Evolutionary conservation across 2,329 filamentous ascomycete species (phyloP), one percentile per base, ranked within the genome.

Genomic region (Pseudopyricularia javanii): DNA sequence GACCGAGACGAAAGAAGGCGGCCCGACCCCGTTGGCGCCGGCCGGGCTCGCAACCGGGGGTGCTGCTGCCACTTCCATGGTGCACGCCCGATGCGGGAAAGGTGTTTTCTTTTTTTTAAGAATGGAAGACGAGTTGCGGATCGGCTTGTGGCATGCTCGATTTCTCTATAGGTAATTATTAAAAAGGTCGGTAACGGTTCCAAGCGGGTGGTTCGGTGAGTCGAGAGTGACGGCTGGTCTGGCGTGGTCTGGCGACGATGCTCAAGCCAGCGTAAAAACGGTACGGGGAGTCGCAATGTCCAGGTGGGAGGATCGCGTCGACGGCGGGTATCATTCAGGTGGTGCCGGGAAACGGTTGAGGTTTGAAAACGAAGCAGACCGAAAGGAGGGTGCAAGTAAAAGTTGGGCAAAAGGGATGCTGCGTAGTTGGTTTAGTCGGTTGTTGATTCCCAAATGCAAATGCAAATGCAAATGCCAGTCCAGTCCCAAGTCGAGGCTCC

Each of bases 21-120:
- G 59, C 47, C 63, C 61, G 52, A 73, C 67, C 61, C 75, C 76
- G 63, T 78, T 78, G 54, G 72, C 57, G 56, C 69, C 57, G 56
- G 69, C 66, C 55, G 72, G 60, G 57, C 66, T 67, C 62, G 70
- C 68, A 57, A 65, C 63, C 60, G 70, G 63, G 54, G 74, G 66
- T 54, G 75, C 70, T 53, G 71, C 71, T 58, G 77, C 72, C 67
- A 65, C 60, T 57, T 80, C 78, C 78, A 80, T 80, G 63, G 56
- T 69, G 63, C 53, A 47, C 47, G 34, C 33, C 26, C 32, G 33
- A n/a, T 37, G 33, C 7, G 11, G 22, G 15, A 45, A 24, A 28
- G 40, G 40, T 26, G 40, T 26, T 24, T 30, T 9, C n/a, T n/a
- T n/a, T n/a, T n/a, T n/a, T n/a, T n/a, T 45, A 45, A 6, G 40